Conservation (phyloP, 225 moss, liverwort and hornwort genomes). For the Polytrichum commune region DNA sequence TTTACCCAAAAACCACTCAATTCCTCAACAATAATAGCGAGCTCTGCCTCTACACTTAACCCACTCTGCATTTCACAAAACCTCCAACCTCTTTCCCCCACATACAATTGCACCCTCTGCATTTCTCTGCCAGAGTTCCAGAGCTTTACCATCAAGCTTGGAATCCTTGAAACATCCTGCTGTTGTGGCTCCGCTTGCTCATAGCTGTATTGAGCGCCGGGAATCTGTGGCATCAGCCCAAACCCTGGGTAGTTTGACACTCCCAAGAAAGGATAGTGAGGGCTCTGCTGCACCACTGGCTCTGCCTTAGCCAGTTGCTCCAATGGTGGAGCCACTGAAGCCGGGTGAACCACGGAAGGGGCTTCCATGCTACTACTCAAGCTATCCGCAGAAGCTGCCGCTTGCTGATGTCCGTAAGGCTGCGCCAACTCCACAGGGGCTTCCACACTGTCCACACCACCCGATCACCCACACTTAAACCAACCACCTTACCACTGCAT, state of each 20-base stretch:
- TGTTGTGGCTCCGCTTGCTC: constrained; percentile 67
- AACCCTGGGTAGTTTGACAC: constrained; percentile 80
- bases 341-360: constrained; percentile 36
- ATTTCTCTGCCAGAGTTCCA: not conserved
- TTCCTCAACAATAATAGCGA: no score
- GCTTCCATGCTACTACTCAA: constrained; percentile 41
- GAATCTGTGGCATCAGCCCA: constrained; percentile 85
- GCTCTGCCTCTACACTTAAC: no score
- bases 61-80: no score
- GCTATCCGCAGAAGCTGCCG: constrained; percentile 40
- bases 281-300: constrained; percentile 61
- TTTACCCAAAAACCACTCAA: no score
- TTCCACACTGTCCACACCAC: constrained; percentile 35
- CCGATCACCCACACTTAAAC: not conserved
- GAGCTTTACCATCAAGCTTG: constrained; percentile 72
- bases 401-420: constrained; percentile 57
- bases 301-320: constrained; percentile 71
- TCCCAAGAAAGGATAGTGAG: constrained; percentile 69
- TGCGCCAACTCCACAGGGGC: constrained; percentile 54
- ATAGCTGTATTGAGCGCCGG: constrained; percentile 70
- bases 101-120: no score
- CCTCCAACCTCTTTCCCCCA: no score
- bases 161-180: constrained; percentile 71
- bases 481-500: not conserved
- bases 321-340: constrained; percentile 27